A percentile compares a stretch with the other conserved stretches of the same genome.
Conservation (phyloP, 257 asterid species). For the Apocynum venetum region DNA sequence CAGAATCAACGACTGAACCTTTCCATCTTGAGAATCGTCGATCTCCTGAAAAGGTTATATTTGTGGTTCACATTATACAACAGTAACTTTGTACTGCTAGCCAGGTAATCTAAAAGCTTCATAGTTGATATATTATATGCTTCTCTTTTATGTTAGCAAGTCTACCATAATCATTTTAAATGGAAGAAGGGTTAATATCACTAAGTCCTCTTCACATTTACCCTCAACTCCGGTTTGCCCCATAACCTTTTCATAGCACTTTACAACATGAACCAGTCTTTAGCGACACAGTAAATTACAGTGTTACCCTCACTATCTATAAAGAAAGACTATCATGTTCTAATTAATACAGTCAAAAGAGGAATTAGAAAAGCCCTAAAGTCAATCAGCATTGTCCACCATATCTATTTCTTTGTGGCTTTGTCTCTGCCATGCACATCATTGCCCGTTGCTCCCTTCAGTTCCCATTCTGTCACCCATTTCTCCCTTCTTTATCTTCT, state of each 20-base stretch:
- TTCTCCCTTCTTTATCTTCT: not conserved
- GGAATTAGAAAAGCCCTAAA: not conserved
- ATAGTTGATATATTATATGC: not conserved
- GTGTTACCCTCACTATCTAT: not conserved
- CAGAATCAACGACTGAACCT: constrained; percentile 97
- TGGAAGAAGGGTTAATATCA: not conserved
- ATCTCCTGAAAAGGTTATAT: constrained; percentile 57
- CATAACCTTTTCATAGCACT: not conserved
- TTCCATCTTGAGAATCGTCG: constrained; percentile 92
- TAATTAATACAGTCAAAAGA: not conserved
- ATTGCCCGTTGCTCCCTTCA: not conserved
- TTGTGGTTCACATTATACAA: not conserved
- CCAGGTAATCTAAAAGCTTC: constrained; percentile 3
- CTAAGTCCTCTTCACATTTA: too few species aligned
- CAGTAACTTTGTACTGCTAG: not conserved
- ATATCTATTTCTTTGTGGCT: not conserved
- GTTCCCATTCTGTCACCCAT: too few species aligned
- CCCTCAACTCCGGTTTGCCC: not conserved
- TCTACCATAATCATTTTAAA: not conserved
- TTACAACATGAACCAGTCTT: not conserved
- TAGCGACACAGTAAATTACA: not conserved
- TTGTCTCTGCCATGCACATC: not conserved
- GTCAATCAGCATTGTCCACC: not conserved
- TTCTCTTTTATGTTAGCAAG: not conserved
- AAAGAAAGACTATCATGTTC: not conserved